These are phyloP conservation scores for Cylindrotheca fusiformis DNA, from an alignment of 108 stramenopile genomes.

Conservation along the genomic window DNA sequence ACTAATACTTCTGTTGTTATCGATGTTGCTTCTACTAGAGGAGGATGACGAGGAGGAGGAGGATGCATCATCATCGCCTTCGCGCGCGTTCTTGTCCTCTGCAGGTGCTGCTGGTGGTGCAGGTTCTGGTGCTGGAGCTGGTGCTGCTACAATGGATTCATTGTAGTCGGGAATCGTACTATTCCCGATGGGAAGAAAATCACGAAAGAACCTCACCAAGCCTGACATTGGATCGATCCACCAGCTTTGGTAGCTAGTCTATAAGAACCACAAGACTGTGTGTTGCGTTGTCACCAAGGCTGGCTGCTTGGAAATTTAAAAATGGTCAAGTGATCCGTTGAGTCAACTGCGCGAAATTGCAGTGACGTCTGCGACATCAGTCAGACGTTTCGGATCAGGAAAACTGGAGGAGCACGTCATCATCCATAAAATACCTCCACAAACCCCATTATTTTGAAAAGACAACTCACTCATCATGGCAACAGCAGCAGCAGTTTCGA, in stretches of 20 bases:
- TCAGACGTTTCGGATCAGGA: not conserved
- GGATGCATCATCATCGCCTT: not conserved
- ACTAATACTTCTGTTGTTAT: not conserved
- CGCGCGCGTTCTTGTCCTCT: not conserved
- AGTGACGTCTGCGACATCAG: not conserved
- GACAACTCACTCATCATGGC: slow-evolving; percentile 6
- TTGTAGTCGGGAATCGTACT: too few relatives aligned
- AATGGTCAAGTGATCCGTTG: too few relatives aligned
- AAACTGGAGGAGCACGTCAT: not conserved
- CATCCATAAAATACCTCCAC: not conserved
- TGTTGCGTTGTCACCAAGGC: too few relatives aligned
- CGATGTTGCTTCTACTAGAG: not conserved
- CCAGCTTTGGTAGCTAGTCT: too few relatives aligned
- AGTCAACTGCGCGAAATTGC: too few relatives aligned
- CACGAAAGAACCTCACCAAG: slow-evolving; percentile 4
- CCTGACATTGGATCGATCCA: too few relatives aligned
- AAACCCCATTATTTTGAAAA: not conserved
- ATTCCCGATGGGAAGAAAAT: slow-evolving; percentile 7
- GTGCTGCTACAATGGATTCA: too few relatives aligned
- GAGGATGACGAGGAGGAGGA: not conserved
- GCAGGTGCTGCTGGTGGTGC: not conserved
- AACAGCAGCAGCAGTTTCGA: slow-evolving; percentile 8
- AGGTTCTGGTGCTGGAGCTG: not conserved
- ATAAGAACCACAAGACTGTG: too few relatives aligned
- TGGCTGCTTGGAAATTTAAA: too few relatives aligned